These are phyloP conservation scores for Lecanicillium sp. DNA, from an alignment of 2,329 filamentous ascomycete species.

Conservation along the genomic window DNA sequence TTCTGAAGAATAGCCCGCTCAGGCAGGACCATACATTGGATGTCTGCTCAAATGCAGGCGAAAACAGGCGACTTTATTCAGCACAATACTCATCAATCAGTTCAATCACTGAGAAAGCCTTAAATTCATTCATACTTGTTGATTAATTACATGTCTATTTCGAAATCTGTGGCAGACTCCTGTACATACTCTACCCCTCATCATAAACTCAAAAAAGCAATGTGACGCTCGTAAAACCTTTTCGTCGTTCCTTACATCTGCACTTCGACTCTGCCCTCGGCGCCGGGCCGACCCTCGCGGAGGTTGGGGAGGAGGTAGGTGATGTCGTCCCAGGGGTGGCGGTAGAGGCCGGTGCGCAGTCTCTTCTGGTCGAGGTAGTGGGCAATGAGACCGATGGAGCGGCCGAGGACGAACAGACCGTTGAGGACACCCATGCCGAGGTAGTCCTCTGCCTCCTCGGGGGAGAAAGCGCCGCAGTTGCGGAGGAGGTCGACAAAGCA, in stretches of 20 bases:
- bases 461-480: constrained; percentile 94
- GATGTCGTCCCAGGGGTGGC: constrained; percentile 98
- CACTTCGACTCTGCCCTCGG: constrained; percentile 86
- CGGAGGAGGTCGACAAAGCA: constrained; percentile 97
- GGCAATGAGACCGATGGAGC: constrained; percentile 97
- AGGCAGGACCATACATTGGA: no score
- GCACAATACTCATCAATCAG: no score
- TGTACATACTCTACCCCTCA: no score
- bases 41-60: no score
- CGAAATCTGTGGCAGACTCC: no score
- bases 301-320: constrained; percentile 87
- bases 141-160: no score
- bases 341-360: constrained; percentile 95
- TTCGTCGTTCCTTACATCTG: constrained; percentile 50
- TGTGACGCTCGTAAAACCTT: constrained; percentile 21
- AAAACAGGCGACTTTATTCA: no score
- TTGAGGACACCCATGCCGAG: constrained; percentile 98
- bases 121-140: no score
- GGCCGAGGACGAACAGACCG: constrained; percentile 96
- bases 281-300: constrained; percentile 62
- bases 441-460: constrained; percentile 98
- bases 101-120: no score
- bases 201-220: constrained; percentile 24
- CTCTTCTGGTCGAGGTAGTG: constrained; percentile 99
- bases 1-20: no score